These are phyloP conservation scores for Ophiosphaerella narmari DNA, from an alignment of 2,329 filamentous ascomycete species.

Conservation along the genomic window DNA sequence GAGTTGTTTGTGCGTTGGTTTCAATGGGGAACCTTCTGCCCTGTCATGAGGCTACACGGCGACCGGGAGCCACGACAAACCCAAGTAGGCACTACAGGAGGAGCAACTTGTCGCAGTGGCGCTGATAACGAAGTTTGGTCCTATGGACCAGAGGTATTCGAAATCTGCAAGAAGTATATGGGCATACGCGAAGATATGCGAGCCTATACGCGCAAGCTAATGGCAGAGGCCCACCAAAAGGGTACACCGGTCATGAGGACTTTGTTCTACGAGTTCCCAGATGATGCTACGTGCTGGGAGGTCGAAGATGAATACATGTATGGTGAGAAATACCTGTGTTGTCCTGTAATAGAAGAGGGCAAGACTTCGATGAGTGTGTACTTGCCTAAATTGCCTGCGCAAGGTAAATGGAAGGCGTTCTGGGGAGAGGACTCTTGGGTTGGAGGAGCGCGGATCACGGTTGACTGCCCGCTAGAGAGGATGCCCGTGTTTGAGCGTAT, in stretches of 20 bases:
- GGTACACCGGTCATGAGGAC: constrained; percentile 66
- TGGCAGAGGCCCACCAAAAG: constrained; percentile 63
- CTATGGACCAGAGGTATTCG: constrained; percentile 64
- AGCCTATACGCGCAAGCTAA: constrained; percentile 62
- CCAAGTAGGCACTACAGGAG: constrained; percentile 45
- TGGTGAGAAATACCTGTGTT: constrained; percentile 62
- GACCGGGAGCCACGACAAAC: constrained; percentile 64
- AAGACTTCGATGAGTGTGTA: constrained; percentile 56
- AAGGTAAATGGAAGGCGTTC: constrained; percentile 51
- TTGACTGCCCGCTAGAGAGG: constrained; percentile 51
- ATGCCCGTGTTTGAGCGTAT: constrained; percentile 54
- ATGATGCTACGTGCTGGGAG: constrained; percentile 59
- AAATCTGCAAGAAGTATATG: constrained; percentile 65
- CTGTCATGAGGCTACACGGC: constrained; percentile 70
- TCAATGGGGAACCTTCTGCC: constrained; percentile 70
- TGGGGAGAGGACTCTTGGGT: constrained; percentile 39
- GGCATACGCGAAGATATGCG: constrained; percentile 62
- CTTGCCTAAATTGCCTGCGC: constrained; percentile 49
- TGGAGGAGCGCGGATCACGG: constrained; percentile 49
- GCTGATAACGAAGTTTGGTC: constrained; percentile 69
- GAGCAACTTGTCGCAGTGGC: constrained; percentile 50
- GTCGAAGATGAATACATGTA: constrained; percentile 68
- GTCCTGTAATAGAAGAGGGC: constrained; percentile 59
- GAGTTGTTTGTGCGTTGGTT: constrained; percentile 72
- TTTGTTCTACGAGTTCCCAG: constrained; percentile 67